These are phyloP conservation scores for Colletotrichum phormii DNA, from an alignment of 2,329 filamentous ascomycete species.

Conservation along the genomic window DNA sequence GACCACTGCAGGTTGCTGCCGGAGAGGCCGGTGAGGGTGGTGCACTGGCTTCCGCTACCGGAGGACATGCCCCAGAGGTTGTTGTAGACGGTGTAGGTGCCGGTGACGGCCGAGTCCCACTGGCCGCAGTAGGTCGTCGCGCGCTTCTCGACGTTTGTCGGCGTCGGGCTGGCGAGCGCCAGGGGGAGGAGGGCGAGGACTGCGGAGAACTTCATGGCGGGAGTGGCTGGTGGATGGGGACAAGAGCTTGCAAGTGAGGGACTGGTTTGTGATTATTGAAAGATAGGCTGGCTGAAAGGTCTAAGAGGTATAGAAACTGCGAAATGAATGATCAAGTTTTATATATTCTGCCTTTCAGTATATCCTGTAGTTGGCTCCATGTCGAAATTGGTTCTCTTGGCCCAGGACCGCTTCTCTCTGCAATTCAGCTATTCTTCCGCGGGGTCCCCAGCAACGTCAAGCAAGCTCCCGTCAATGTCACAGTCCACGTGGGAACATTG, in stretches of 20 bases:
- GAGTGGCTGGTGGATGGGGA: no score
- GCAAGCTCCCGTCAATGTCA: no score
- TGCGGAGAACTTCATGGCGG: constrained; percentile 37
- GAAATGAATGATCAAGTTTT: background rate
- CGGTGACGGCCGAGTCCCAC: constrained; percentile 39
- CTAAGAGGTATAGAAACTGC: no score
- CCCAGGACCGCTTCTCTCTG: background rate
- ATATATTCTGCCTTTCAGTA: background rate
- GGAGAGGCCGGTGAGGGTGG: constrained; percentile 48
- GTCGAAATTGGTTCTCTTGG: background rate
- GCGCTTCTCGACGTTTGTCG: constrained; percentile 37
- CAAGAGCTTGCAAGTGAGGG: background rate
- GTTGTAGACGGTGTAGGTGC: constrained; percentile 50
- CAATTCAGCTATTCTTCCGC: background rate
- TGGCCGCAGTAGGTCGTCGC: constrained; percentile 41
- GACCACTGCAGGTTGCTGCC: constrained; percentile 51
- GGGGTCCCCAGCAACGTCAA: no score
- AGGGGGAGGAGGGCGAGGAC: constrained; percentile 33
- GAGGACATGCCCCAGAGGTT: constrained; percentile 53
- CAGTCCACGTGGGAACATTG: background rate
- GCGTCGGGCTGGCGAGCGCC: constrained; percentile 31
- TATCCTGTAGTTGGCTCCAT: background rate
- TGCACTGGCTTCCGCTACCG: constrained; percentile 53
- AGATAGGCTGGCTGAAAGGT: background rate
- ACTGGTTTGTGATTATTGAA: background rate